Base-by-base conservation (phyloP, 768 basidiomycete genomes). In the Boletellus ananiceps region DNA sequence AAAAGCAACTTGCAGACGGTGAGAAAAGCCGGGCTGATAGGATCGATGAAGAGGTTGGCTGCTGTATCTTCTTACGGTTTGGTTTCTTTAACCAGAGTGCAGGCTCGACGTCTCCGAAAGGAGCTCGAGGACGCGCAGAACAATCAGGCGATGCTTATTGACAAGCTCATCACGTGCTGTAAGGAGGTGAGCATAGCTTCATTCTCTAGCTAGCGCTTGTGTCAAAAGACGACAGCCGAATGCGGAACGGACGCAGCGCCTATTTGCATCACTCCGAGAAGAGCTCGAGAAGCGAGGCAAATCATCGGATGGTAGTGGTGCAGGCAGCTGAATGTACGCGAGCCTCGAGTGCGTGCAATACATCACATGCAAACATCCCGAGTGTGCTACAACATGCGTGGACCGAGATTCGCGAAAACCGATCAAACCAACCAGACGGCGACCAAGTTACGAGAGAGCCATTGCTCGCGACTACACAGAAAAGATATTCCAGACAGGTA, bases 111-210 rank as follows among this genome's bases (percentile, higher is more conserved):
- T 59, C 75, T 88, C 51, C 78, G 79, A 59, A 85, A 85, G 63
- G 85, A 90, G 44, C 72, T 92, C 48, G 88, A 91, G 56, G 83
- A 86, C n/a, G 80, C 82, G 18, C 86, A 88, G 64, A 82, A 81
- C 51, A 81, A 82, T 39, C 88, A 91, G 65, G 80, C 86, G 21
- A 76, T 84, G 71, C 76, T 92, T 50, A 84, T 92, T 51, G 88
- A 92, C 70, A 89, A 88, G 59, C 74, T 92, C 44, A 83, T 90
- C 57, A 75, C 83, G 19, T 92, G 88, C 59, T 92, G 88, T 74
- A 88, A 88, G 75, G 89, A 91, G 81, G 89, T 89, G 58, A 65
- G 84, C 51, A 29, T 18, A 15, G 13, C 41, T 44, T 42, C 42
- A 36, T 37, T 29, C n/a, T 55, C 14, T 43, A 32, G 13, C 31